These are phyloP conservation scores for Pythium brachiatum DNA, from an alignment of 352 stramenopile genomes.

Conservation along the genomic window DNA sequence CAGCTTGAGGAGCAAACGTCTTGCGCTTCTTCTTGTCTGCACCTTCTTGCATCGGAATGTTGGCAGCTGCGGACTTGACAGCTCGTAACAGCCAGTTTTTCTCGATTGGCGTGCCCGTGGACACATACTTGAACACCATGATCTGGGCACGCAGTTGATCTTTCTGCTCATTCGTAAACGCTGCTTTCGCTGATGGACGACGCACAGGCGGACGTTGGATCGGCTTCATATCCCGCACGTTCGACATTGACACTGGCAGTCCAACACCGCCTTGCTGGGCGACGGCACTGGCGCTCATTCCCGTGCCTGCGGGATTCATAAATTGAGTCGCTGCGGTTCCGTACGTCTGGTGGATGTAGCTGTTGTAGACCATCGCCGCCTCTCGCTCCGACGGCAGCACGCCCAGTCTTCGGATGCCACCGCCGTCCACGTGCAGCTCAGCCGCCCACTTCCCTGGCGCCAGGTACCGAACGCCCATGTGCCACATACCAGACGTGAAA, in stretches of 20 bases:
- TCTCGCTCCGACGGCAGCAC: slow-evolving; percentile 69
- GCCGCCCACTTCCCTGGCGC: slow-evolving; percentile 73
- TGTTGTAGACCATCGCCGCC: slow-evolving; percentile 82
- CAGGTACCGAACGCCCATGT: slow-evolving; percentile 82
- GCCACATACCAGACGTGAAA: slow-evolving; percentile 78
- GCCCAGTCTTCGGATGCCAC: slow-evolving; percentile 76
- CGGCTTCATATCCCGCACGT: slow-evolving; percentile 54
- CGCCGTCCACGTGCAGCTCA: slow-evolving; percentile 80
- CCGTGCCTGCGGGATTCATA: slow-evolving; percentile 76
- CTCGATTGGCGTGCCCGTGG: slow-evolving; percentile 70
- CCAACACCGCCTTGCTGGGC: slow-evolving; percentile 14
- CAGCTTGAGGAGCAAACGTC: slow-evolving; percentile 54
- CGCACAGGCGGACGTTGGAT: slow-evolving; percentile 38
- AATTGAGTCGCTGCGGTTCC: slow-evolving; percentile 75
- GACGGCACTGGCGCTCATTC: slow-evolving; percentile 12
- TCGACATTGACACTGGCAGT: slow-evolving; percentile 50
- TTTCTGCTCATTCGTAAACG: slow-evolving; percentile 82
- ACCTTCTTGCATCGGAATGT: slow-evolving; percentile 54
- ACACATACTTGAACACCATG: slow-evolving; percentile 91
- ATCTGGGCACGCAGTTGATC: slow-evolving; percentile 88
- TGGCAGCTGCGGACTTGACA: slow-evolving; percentile 60
- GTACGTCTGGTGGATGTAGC: slow-evolving; percentile 85
- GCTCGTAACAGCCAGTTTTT: slow-evolving; percentile 71
- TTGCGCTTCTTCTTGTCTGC: slow-evolving; percentile 74
- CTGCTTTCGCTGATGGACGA: slow-evolving; percentile 48